phyloP scores from a whole-genome alignment of 2,329 filamentous ascomycete species.

The Magnaporthiopsis incrustans region DNA sequence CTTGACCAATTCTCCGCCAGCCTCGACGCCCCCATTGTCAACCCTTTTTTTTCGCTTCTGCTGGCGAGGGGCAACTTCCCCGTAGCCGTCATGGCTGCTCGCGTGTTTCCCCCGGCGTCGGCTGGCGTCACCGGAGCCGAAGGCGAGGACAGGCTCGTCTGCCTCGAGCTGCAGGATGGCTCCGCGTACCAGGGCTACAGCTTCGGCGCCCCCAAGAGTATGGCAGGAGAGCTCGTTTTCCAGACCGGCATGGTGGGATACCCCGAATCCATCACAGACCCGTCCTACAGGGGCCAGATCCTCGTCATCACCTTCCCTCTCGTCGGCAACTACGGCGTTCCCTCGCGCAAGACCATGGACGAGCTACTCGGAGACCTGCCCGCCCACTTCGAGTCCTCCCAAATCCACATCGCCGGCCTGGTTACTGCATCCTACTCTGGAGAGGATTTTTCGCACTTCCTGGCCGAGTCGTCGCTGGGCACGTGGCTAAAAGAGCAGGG shows the following conservation, averaged over 20 bases:
- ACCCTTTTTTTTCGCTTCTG: neutral
- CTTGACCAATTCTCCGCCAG: neutral
- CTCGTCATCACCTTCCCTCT: constrained; percentile 96
- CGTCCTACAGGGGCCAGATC: constrained; percentile 88
- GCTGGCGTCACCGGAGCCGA: constrained; percentile 44
- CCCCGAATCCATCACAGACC: constrained; percentile 87
- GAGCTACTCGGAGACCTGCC: constrained; percentile 78
- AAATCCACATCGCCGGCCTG: constrained; percentile 91
- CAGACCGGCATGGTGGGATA: constrained; percentile 99
- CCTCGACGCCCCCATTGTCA: neutral
- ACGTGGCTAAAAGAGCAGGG: constrained; percentile 95
- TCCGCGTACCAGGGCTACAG: constrained; percentile 87
- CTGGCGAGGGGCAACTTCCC: constrained; percentile 1
- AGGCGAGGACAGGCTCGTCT: constrained; percentile 57
- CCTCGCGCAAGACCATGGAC: constrained; percentile 76
- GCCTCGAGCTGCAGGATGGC: constrained; percentile 89
- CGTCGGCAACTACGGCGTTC: constrained; percentile 98
- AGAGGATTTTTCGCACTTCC: constrained; percentile 91
- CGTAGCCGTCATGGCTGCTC: constrained; percentile 24
- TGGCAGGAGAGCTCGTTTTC: constrained; percentile 95
- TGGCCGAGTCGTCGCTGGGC: constrained; percentile 83
- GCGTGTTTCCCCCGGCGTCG: constrained; percentile 48
- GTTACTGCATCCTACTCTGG: constrained; percentile 87
- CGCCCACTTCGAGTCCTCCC: constrained; percentile 82
- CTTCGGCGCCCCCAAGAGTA: constrained; percentile 91